Evolutionary conservation across 345 rosid species (phyloP), one percentile per base, ranked within the genome.

Genomic region (Eucalyptus marginata): DNA sequence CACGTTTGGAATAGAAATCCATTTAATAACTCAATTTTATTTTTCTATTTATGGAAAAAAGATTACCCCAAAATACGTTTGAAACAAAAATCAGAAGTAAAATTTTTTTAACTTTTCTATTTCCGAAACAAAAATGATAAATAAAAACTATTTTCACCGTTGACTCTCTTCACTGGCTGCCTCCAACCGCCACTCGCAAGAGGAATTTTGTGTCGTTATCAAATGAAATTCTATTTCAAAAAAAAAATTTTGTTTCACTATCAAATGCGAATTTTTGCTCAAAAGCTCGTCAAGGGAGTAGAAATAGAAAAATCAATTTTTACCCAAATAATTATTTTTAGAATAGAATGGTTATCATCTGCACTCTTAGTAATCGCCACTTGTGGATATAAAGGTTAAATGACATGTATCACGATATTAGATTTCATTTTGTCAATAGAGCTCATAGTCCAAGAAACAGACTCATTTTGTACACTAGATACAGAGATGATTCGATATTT

Each of bases 211-310:
- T 20, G 0, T 52, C 0, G 0, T 52, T 52, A 52, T 52, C 2
- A 52, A 52, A 52, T 52, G 58, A 52, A 52, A 52, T 56, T 56
- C 3, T 56, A 11, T 56, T 56, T 24, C 0, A 24, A 0, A 3
- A 24, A 10, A 4, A 0, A 56, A 56, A 56, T 22, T 56, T 24
- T 56, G 27, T 56, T 0, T 10, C 0, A 0, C 2, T 56, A 1
- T 24, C 13, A 24, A 24, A 25, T 25, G 29, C 0, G 0, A 22
- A 2, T 10, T 56, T 4, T 24, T 56, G 13, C 29, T 22, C 29
- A 10, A 56, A 56, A 56, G 5, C 13, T 24, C 6, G 0, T 56
- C 3, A 5, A 18, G 1, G 10, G 5, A 52, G 25, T 52, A 52
- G 5, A 52, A 52, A 20, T 52, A 52, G 4, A 52, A 52, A 52